Evolutionary conservation across 768 basidiomycete genomes (phyloP), one percentile per base, ranked within the genome.

Genomic region (Leucocoprinus leucothites): DNA sequence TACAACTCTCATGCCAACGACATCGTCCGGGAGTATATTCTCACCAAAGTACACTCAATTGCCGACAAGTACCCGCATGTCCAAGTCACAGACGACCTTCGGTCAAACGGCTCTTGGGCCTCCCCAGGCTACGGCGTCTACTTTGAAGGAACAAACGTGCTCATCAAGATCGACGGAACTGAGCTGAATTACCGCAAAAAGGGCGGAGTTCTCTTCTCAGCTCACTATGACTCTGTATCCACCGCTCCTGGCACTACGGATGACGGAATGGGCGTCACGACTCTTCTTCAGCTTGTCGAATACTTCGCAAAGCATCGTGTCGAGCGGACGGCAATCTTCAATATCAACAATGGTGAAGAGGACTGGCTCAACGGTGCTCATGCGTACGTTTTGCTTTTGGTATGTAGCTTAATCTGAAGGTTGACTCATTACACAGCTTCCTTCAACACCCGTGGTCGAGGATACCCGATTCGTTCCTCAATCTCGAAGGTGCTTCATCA

Each of bases 301-400:
- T 79, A 82, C 58, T 73, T 84, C 50, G 72, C 75, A 0, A 67
- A 70, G 53, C 72, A 83, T 38, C 71, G 76, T 6, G 81, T 81
- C 1, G 68, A 71, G 40, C 75, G 83, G 36, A 88, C 87, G 0
- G 85, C 85, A 5, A 69, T 94, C 3, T 91, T 93, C 74, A 90
- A 92, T 62, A 79, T 91, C 65, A 94, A 94, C 66, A 92, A 93
- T 57, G 91, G 86, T 1, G 91, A 93, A 64, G 91, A 94, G 62
- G 83, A 89, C 65, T 80, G 84, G 31, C 66, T 92, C 59, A 78
- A 86, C 57, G 91, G 91, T 21, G 86, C 89, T 7, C 84, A 84
- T 63, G 73, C 77, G 80, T 89, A 48, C 45, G 64, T 67, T 4
- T 9, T 11, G 9, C 25, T 42, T 5, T 9, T 44, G 9, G 16